Evolutionary conservation across 306 rosid genomes (phyloP), one percentile per base, ranked within the genome.

Genomic region (Benincasa hispida): DNA sequence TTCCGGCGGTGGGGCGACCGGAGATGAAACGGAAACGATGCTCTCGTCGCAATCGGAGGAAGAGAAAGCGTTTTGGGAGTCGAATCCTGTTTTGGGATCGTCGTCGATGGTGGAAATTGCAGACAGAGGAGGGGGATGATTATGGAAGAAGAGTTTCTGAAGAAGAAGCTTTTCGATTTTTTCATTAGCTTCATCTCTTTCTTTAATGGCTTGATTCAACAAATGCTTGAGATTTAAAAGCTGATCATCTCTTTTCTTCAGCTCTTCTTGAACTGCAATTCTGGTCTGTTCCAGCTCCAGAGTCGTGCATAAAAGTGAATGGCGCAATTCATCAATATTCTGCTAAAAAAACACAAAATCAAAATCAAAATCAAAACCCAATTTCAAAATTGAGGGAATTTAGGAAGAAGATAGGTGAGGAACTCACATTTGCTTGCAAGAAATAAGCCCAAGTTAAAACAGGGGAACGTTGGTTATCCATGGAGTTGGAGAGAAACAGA

Each of bases 31-130:
- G 76, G 99, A 92, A 34, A 95, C 98, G 79, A 95, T 95, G 86
- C 99, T 95, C 70, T 92, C 99, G 82, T 95, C 99, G 77, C 97
- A 95, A 65, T 95, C 99, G 55, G 99, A 94, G 15, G 95, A 87
- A 1, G 96, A 93, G 50, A 83, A 84, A 47, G 89, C 90, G 78
- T 85, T 89, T 84, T 89, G 89, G 72, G 91, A 87, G 86, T 91
- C 94, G 58, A 87, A 86, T 82, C 87, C 87, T 79, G 84, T 87
- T 65, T 91, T 87, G 79, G 91, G 91, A 45, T 94, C 96, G 79
- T 95, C 98, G 75, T 95, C 99, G 74, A 92, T 87, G 89, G 96
- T 90, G 5, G 99, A 91, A 81, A 90, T 86, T 67, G 92, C 97
- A 37, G 98, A 93, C 10, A 82, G 67, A 59, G 92, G 96, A 80